These are phyloP conservation scores for Erythrobasidium yunnanense DNA, from an alignment of 768 basidiomycete genomes.

Conservation along the genomic window DNA sequence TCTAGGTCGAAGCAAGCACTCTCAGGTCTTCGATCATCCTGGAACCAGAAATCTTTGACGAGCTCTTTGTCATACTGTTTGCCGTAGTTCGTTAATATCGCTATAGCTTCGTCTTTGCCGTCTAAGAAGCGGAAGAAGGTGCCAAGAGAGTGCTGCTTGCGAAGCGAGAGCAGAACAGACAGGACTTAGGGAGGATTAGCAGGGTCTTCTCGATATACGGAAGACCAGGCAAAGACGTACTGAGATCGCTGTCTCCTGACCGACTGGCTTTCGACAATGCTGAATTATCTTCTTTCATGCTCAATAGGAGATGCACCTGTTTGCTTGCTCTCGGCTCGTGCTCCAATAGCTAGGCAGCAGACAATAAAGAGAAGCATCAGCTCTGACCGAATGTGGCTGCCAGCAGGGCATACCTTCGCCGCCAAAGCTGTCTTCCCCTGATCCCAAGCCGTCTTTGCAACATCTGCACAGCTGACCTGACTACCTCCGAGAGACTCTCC, in stretches of 20 bases:
- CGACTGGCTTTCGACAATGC: conserved; percentile 82
- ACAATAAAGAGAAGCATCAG: not conserved
- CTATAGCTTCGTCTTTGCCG: conserved; percentile 31
- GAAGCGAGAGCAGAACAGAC: conserved; percentile 77
- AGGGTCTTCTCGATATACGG: not conserved
- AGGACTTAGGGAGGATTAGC: conserved; percentile 54
- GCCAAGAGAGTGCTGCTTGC: conserved; percentile 70
- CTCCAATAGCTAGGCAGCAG: conserved; percentile 66
- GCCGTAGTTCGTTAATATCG: conserved; percentile 35
- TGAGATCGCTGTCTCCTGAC: conserved; percentile 88
- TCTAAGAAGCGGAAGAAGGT: conserved; percentile 90
- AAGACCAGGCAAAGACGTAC: conserved; percentile 46
- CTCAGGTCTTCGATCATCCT: conserved; percentile 87
- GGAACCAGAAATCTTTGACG: conserved; percentile 92
- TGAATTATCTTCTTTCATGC: conserved; percentile 85
- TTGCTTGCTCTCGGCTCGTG: conserved; percentile 77
- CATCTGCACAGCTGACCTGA: conserved; percentile 84
- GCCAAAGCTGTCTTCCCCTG: conserved; percentile 67
- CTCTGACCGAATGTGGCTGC: not conserved
- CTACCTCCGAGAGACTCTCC: conserved; percentile 38
- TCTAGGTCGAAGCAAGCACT: conserved; percentile 79
- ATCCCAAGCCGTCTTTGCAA: conserved; percentile 87
- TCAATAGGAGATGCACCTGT: conserved; percentile 81
- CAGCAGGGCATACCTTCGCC: conserved; percentile 54
- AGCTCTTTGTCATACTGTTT: conserved; percentile 53